Evolutionary conservation across 73 alveolate species (phyloP), one percentile per base, ranked within the genome.

Genomic region (Chromera velia): DNA sequence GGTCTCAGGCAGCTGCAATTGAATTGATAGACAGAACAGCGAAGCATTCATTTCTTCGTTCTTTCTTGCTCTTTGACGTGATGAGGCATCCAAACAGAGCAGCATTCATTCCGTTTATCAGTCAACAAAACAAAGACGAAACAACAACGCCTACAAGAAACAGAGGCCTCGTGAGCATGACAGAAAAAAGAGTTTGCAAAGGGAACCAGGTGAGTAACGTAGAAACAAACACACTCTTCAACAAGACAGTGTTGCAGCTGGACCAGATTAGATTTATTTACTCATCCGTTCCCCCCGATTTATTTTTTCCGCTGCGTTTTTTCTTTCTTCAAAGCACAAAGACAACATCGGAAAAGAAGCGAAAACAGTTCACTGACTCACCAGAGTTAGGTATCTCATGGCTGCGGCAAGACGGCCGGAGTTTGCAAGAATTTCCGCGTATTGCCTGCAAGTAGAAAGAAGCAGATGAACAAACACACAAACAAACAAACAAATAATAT

Each of bases 321-420:
- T n/a, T n/a, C n/a, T n/a, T n/a, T n/a, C n/a, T n/a, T n/a, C n/a
- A n/a, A n/a, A n/a, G n/a, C n/a, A n/a, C n/a, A n/a, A n/a, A n/a
- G n/a, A n/a, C n/a, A n/a, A n/a, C n/a, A n/a, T n/a, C n/a, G n/a
- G n/a, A n/a, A n/a, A n/a, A n/a, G n/a, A n/a, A n/a, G n/a, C n/a
- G n/a, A n/a, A n/a, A n/a, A n/a, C n/a, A 29, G 28, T 10, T 1
- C 32, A 18, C 10, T 62, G 7, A 9, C 28, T 62, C 32, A 75
- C 74, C n/a, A 75, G 73, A 69, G 69, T 34, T 18, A 75, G 75
- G 83, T 75, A 75, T n/a, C 83, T 72, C 83, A 75, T 75, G 69
- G 83, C 83, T 4, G 83, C 83, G 0, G 83, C 64, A 33, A 75
- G 75, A 47, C 83, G 83, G 28, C 83, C 83, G 24, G 75, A 64